Conservation (phyloP, 1,139 yeast genomes). For the Saccharomyces hybrid region DNA sequence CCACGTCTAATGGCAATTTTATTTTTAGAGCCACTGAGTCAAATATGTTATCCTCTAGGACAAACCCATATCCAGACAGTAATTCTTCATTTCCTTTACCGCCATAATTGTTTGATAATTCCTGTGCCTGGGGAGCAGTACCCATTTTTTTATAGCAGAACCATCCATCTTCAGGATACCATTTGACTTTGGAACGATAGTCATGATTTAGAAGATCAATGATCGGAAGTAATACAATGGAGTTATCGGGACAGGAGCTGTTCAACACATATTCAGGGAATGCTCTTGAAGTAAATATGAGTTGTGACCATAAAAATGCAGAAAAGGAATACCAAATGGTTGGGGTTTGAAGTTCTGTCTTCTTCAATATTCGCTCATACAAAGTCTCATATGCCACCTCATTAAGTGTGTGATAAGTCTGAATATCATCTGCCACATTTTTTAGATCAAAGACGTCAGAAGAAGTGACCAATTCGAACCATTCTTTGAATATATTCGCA, state of each 20-base stretch:
- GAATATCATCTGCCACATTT: neutral
- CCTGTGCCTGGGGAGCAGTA: slow-evolving; percentile 34
- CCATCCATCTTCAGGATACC: slow-evolving; percentile 40
- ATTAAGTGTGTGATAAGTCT: slow-evolving; percentile 1
- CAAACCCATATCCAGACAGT: slow-evolving; percentile 57
- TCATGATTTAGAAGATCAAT: slow-evolving; percentile 73
- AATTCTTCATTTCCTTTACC: slow-evolving; percentile 75
- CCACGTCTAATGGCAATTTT: slow-evolving; percentile 37
- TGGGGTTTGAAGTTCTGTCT: slow-evolving; percentile 2
- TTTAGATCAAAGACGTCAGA: neutral
- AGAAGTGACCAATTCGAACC: too few relatives aligned
- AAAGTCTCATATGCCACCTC: slow-evolving; percentile 8
- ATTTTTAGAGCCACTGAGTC: slow-evolving; percentile 58
- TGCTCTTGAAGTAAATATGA: slow-evolving; percentile 67
- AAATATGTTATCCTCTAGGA: slow-evolving; percentile 49
- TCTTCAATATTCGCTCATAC: slow-evolving; percentile 6
- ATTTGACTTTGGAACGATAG: slow-evolving; percentile 52
- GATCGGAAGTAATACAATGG: slow-evolving; percentile 65
- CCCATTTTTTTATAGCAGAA: slow-evolving; percentile 23
- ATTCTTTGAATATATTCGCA: slow-evolving; percentile 26
- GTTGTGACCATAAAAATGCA: slow-evolving; percentile 66
- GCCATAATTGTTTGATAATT: slow-evolving; percentile 77
- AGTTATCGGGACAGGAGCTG: slow-evolving; percentile 25
- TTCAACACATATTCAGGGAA: slow-evolving; percentile 57
- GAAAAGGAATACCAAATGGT: slow-evolving; percentile 54